These are phyloP conservation scores for Wickerhamomyces sp. DNA, from an alignment of 1,139 yeast species.

Conservation along the genomic window DNA sequence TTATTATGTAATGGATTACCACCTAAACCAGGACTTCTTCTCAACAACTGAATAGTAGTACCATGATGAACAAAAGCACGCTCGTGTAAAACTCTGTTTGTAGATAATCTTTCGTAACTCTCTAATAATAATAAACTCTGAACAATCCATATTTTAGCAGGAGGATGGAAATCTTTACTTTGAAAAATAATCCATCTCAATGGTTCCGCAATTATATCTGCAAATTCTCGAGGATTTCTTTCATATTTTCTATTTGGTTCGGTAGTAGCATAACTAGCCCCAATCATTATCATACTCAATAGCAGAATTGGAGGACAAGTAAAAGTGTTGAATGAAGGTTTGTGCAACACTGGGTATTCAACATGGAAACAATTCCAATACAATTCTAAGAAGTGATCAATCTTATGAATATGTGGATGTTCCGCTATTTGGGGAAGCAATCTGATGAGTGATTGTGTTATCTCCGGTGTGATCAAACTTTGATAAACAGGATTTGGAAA, in stretches of 20 bases:
- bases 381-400: constrained; percentile 29
- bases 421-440: constrained; percentile 25
- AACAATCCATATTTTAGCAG: constrained; percentile 59
- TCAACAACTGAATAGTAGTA: constrained; percentile 62
- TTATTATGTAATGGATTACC: constrained; percentile 50
- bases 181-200: constrained; percentile 59
- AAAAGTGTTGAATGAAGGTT: constrained; percentile 56
- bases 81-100: constrained; percentile 58
- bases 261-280: constrained; percentile 35
- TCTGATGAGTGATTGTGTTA: constrained; percentile 15
- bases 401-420: constrained; percentile 19
- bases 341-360: constrained; percentile 57
- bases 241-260: constrained; percentile 18
- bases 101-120: constrained; percentile 60
- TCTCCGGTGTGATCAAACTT: constrained; percentile 21
- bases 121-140: constrained; percentile 62
- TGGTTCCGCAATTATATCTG: constrained; percentile 52
- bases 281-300: constrained; percentile 54
- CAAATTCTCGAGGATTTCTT: constrained; percentile 28
- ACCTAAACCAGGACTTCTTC: constrained; percentile 71
- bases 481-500: constrained; percentile 25
- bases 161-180: constrained; percentile 52
- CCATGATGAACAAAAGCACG: constrained; percentile 77
- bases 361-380: constrained; percentile 61
- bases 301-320: constrained; percentile 48